A percentile compares a stretch with the other conserved stretches of the same genome.
phyloP scores from a whole-genome alignment of 768 basidiomycete genomes.

The Hypholoma sublateritium region DNA sequence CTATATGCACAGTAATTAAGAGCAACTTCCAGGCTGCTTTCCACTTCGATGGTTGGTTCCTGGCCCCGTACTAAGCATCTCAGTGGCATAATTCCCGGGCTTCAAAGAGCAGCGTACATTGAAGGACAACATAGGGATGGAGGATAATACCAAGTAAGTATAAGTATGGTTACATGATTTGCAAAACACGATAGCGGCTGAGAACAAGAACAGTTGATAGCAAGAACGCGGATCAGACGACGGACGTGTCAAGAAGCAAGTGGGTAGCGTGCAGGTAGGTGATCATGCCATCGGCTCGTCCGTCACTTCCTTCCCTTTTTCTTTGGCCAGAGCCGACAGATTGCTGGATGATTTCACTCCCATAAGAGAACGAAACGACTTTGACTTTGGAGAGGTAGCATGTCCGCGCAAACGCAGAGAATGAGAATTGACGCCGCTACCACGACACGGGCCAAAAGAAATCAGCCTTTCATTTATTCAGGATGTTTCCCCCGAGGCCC shows the following conservation, averaged over 20 bases:
- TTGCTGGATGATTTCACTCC: neutral
- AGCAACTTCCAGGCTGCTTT: no score
- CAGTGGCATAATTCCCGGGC: no score
- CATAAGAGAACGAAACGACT: slow-evolving; percentile 3
- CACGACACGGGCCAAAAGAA: no score
- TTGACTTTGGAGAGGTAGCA: neutral
- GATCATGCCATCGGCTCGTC: neutral
- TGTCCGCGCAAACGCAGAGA: neutral
- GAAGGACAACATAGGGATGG: neutral
- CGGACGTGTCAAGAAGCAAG: neutral
- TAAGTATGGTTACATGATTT: neutral
- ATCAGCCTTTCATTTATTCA: neutral
- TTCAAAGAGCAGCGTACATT: neutral
- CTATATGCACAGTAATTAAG: no score
- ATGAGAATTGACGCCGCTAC: neutral
- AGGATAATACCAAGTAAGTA: neutral
- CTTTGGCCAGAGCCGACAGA: neutral
- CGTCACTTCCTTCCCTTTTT: neutral
- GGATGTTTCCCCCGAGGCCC: neutral
- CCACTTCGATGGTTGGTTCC: no score
- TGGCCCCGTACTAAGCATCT: no score
- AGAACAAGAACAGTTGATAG: neutral
- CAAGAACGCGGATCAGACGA: neutral
- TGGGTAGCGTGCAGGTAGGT: neutral
- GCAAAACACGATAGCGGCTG: neutral